Percentiles rank a stretch among this genome's conserved stretches.
phyloP scores from a whole-genome alignment of 441 rosid genomes.

The Euphorbia corollata region DNA sequence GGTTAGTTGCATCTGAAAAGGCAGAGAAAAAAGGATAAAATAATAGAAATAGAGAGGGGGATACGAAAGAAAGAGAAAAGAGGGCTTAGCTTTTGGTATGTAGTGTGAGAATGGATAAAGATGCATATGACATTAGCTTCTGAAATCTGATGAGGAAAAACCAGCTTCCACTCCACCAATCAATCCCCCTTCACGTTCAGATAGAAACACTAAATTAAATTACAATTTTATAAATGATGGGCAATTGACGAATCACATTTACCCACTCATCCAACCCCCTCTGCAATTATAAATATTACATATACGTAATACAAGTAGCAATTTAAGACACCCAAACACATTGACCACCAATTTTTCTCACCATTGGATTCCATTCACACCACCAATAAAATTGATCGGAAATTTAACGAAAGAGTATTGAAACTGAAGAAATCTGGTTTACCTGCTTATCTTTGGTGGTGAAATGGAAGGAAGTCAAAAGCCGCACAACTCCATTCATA shows the following conservation, averaged over 20 bases:
- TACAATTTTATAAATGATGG: background rate
- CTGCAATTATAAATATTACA: background rate
- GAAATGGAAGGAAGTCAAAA: too few relatives aligned
- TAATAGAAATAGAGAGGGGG: background rate
- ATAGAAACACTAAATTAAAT: background rate
- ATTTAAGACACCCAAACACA: background rate
- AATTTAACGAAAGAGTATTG: too few relatives aligned
- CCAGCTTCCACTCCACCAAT: constrained; percentile 36
- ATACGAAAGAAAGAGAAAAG: constrained; percentile 15
- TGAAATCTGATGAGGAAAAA: constrained; percentile 26
- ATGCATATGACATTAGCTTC: constrained; percentile 34
- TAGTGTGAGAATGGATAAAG: constrained; percentile 39
- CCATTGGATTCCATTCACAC: constrained; percentile 56
- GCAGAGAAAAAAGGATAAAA: constrained; percentile 25
- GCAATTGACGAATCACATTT: constrained; percentile 29
- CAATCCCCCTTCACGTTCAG: constrained; percentile 35
- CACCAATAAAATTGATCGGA: background rate
- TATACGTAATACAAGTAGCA: background rate
- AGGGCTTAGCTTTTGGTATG: constrained; percentile 18
- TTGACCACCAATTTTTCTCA: background rate
- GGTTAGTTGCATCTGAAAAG: constrained; percentile 22
- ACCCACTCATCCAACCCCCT: constrained; percentile 13
- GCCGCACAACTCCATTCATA: too few relatives aligned
- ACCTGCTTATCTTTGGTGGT: too few relatives aligned
- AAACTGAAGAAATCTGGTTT: too few relatives aligned